Evolutionary conservation across 2,329 filamentous ascomycete genomes (phyloP).

Genomic region (Plectosphaerella plurivora): DNA sequence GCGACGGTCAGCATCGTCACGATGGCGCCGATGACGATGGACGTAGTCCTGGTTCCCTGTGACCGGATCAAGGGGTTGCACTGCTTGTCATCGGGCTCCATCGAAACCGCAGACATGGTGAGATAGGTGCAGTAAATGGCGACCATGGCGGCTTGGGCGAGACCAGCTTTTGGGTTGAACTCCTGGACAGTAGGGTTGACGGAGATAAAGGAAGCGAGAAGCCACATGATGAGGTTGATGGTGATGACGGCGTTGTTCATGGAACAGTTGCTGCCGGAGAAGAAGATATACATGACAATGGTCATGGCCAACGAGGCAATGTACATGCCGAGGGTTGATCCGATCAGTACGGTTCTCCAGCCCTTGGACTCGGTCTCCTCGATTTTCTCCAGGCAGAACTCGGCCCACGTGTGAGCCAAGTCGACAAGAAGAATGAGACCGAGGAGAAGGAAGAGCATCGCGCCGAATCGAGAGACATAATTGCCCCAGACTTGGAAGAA

Average conservation of each 20-base stretch:
- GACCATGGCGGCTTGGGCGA: slow-evolving; percentile 97
- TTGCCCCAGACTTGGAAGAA: slow-evolving; percentile 98
- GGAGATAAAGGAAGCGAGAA: slow-evolving; percentile 77
- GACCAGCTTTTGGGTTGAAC: slow-evolving; percentile 85
- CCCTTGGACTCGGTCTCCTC: slow-evolving; percentile 79
- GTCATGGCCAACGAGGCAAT: slow-evolving; percentile 88
- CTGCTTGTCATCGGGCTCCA: slow-evolving; percentile 90
- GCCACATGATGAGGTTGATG: slow-evolving; percentile 81
- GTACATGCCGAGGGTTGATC: slow-evolving; percentile 93
- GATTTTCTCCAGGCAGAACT: slow-evolving; percentile 91
- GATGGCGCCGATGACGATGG: slow-evolving; percentile 86
- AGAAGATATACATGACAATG: slow-evolving; percentile 95
- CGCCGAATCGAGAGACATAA: slow-evolving; percentile 82
- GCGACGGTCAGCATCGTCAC: slow-evolving; percentile 96
- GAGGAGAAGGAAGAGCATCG: slow-evolving; percentile 89
- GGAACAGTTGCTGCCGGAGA: slow-evolving; percentile 72
- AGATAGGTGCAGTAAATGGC: slow-evolving; percentile 98
- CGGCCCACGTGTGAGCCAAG: slow-evolving; percentile 93
- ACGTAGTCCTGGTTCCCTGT: slow-evolving; percentile 82
- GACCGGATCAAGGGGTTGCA: slow-evolving; percentile 91
- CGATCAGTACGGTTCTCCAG: slow-evolving; percentile 85
- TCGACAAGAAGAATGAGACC: slow-evolving; percentile 91
- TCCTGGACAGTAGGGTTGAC: slow-evolving; percentile 89
- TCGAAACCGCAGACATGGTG: slow-evolving; percentile 95
- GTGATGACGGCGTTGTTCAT: slow-evolving; percentile 98